phyloP scores from a whole-genome alignment of 352 stramenopile genomes.

The Poterioochromonas sp. region DNA sequence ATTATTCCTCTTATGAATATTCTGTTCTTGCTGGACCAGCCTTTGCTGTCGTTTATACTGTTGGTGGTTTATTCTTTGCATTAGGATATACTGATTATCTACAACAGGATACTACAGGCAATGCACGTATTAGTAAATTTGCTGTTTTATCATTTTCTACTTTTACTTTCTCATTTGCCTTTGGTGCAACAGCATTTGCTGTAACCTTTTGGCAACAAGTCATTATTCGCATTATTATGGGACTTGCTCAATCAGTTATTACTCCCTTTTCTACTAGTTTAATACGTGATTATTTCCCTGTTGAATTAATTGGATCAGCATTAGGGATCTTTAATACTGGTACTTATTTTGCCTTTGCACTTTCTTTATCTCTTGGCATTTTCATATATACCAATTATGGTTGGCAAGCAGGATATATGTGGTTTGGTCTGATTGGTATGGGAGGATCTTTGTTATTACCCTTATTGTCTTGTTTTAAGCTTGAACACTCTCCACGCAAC shows the following conservation, averaged over 20 bases:
- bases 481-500: too few relatives aligned
- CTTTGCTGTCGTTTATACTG: constrained; percentile 25
- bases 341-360: constrained; percentile 24
- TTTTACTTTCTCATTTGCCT: constrained; percentile 15
- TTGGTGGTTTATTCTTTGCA: constrained; percentile 8
- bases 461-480: too few relatives aligned
- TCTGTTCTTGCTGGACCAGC: not conserved
- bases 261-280: constrained; percentile 30
- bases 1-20: constrained; percentile 30
- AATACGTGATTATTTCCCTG: constrained; percentile 13
- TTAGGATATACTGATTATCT: not conserved
- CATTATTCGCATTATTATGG: constrained; percentile 26
- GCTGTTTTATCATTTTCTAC: not conserved
- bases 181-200: not conserved
- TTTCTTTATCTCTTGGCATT: constrained; percentile 23
- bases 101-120: too few relatives aligned
- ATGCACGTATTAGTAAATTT: not conserved
- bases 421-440: constrained; percentile 20
- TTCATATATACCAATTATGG: constrained; percentile 31
- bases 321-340: constrained; percentile 31
- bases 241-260: constrained; percentile 26
- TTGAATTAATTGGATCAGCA: not conserved
- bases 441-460: not conserved
- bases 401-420: constrained; percentile 16
- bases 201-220: constrained; percentile 15